These are phyloP conservation scores for Acanthamoeba castellanii DNA, from an alignment of 208 protist species.

Conservation along the genomic window DNA sequence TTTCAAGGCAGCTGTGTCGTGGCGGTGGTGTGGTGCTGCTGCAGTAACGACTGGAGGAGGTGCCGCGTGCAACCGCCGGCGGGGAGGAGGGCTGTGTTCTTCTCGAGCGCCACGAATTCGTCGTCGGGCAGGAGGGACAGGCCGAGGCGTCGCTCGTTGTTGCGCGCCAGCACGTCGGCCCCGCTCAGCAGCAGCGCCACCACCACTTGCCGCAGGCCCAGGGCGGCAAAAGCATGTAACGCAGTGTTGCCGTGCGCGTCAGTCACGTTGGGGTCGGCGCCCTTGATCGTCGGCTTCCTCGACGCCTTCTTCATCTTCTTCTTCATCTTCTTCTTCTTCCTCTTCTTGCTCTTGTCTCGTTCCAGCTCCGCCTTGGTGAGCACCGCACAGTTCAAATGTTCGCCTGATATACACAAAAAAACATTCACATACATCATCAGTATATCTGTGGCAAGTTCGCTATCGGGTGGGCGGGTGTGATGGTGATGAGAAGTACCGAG, in stretches of 20 bases:
- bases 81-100: background rate
- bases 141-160: background rate
- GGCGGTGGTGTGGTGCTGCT: background rate
- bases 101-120: background rate
- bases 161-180: background rate
- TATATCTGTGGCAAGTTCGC: background rate
- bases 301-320: background rate
- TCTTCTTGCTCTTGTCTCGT: background rate
- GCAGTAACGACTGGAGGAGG: no score
- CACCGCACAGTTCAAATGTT: background rate
- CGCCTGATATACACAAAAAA: background rate
- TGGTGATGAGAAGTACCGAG: background rate
- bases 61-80: no score
- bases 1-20: no score
- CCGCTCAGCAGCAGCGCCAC: background rate
- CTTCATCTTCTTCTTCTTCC: constrained; percentile 43
- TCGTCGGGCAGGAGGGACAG: background rate
- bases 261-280: background rate
- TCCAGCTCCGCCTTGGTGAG: background rate
- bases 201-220: constrained; percentile 7
- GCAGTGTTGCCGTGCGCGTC: background rate
- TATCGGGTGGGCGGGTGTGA: background rate
- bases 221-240: background rate
- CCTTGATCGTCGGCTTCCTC: background rate
- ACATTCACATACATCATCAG: no score